Conservation (phyloP, 2,329 filamentous ascomycete species). For the Phaeosphaeria sp. region DNA sequence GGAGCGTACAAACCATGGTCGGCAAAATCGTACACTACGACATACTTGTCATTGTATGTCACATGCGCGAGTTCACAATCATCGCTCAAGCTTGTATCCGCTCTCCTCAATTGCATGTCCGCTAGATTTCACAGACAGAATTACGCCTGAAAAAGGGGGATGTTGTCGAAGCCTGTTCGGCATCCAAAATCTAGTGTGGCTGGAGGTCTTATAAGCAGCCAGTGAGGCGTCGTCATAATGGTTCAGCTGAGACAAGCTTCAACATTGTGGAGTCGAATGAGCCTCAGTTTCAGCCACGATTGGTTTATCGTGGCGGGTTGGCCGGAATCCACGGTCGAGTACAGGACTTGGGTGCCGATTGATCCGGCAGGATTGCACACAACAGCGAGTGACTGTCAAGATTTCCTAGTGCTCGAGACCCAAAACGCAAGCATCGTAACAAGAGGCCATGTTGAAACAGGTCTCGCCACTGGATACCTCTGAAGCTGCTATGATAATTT, state of each 20-base stretch:
- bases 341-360: conserved; percentile 22
- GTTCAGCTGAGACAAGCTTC: conserved; percentile 6
- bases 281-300: conserved; percentile 22
- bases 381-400: background rate
- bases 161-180: background rate
- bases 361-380: conserved; percentile 13
- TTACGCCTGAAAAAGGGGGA: background rate
- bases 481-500: background rate
- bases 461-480: too few species aligned
- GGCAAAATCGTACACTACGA: conserved; percentile 39
- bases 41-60: conserved; percentile 42
- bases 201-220: conserved; percentile 10
- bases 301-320: conserved; percentile 21
- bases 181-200: conserved; percentile 11
- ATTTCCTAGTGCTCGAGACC: too few species aligned
- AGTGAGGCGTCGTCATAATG: conserved; percentile 14
- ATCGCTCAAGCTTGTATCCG: conserved; percentile 31
- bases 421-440: too few species aligned
- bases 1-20: conserved; percentile 27
- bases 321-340: conserved; percentile 5
- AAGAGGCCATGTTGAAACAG: too few species aligned
- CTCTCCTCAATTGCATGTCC: conserved; percentile 30
- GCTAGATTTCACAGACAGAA: conserved; percentile 1
- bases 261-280: conserved; percentile 5
- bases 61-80: conserved; percentile 30